Conservation (phyloP, 148 eudicot species). For the Nyssa sinensis region DNA sequence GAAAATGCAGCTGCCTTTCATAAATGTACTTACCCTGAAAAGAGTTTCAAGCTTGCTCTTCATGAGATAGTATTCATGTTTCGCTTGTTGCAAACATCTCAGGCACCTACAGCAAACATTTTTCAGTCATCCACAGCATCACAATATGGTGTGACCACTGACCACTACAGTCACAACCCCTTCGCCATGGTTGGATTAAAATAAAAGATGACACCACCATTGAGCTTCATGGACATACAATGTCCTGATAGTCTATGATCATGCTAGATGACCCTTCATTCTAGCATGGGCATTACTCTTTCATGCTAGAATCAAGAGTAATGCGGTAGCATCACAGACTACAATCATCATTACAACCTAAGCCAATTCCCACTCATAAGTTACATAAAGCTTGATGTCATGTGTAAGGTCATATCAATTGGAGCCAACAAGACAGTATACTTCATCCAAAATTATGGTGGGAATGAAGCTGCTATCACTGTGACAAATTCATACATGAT, state of each 20-base stretch:
- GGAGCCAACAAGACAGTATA: not conserved
- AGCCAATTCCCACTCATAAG: not conserved
- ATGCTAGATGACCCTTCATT: not conserved
- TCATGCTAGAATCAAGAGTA: not conserved
- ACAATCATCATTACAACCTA: not conserved
- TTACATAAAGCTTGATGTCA: not conserved
- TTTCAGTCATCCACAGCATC: not conserved
- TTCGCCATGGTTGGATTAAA: not conserved
- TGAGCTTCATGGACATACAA: not conserved
- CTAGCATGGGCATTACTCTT: not conserved
- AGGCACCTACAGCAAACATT: slow-evolving; percentile 19
- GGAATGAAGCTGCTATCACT: not conserved
- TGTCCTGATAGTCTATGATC: not conserved
- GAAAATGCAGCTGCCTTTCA: not conserved
- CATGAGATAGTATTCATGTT: slow-evolving; percentile 15
- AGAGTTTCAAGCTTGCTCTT: slow-evolving; percentile 24
- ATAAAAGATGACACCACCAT: not conserved
- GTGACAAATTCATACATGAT: not conserved
- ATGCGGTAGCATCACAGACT: not conserved
- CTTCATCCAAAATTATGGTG: not conserved
- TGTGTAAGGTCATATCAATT: not conserved
- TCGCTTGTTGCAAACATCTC: slow-evolving; percentile 20
- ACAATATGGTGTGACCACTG: not conserved
- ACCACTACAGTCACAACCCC: not conserved
- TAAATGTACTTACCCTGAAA: slow-evolving; percentile 24